phyloP scores from a whole-genome alignment of 192 early-diverging fungal species.

The Podila horticola region DNA sequence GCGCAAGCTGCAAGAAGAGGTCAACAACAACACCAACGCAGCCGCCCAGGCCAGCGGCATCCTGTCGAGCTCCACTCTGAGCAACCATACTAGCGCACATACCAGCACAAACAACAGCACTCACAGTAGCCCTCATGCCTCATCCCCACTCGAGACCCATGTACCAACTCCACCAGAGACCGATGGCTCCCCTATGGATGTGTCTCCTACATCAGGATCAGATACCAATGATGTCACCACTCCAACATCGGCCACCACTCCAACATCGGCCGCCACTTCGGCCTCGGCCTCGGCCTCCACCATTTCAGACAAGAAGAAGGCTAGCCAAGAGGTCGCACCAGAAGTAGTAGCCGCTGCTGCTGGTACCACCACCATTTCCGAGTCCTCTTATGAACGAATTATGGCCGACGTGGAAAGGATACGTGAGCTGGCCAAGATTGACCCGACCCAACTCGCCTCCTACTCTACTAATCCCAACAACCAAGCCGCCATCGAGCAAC shows the following conservation, averaged over 20 bases:
- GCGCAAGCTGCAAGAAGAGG: constrained; percentile 43
- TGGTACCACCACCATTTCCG: constrained; percentile 26
- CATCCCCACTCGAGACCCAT: constrained; percentile 18
- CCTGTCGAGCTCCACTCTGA: constrained; percentile 12
- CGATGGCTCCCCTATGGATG: background rate
- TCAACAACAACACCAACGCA: constrained; percentile 48
- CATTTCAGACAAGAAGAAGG: background rate
- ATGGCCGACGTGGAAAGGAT: constrained; percentile 48
- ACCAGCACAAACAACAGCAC: constrained; percentile 13
- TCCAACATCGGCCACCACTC: background rate
- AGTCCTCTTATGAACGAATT: constrained; percentile 33
- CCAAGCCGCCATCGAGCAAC: constrained; percentile 44
- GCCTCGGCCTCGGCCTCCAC: background rate
- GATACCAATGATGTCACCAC: constrained; percentile 1
- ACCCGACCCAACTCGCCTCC: constrained; percentile 39
- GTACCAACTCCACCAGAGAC: background rate
- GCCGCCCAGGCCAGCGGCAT: constrained; percentile 38
- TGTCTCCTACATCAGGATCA: background rate
- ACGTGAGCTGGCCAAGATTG: constrained; percentile 42
- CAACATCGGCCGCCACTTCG: too few relatives aligned
- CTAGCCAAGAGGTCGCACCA: constrained; percentile 13
- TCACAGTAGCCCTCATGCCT: constrained; percentile 18
- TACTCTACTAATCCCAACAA: constrained; percentile 52
- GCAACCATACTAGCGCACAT: constrained; percentile 7
- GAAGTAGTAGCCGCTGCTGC: background rate